These are phyloP conservation scores for Cryptococcus wingfieldii DNA, from an alignment of 1,284 basidiomycete species.

Conservation along the genomic window DNA sequence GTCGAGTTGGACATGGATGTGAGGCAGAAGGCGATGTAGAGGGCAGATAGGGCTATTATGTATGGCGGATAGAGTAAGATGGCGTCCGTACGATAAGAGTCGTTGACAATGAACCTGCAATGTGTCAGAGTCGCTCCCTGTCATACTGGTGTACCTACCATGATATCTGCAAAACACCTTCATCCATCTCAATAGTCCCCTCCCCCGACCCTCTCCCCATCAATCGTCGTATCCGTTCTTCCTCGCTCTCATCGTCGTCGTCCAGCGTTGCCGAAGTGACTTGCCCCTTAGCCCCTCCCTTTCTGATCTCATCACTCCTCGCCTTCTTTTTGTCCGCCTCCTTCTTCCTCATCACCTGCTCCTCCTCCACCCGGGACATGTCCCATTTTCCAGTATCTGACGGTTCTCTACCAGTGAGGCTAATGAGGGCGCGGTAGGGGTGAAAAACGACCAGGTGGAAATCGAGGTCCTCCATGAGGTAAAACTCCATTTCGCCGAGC, in stretches of 20 bases:
- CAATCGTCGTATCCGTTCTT: constrained; percentile 33
- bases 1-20: constrained; percentile 32
- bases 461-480: constrained; percentile 91
- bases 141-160: constrained; percentile 39
- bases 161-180: constrained; percentile 51
- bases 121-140: not conserved
- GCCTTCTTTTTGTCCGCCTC: constrained; percentile 29
- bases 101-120: constrained; percentile 91
- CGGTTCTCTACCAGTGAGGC: constrained; percentile 60
- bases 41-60: constrained; percentile 81
- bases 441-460: constrained; percentile 92
- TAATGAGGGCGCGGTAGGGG: constrained; percentile 80
- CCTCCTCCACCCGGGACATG: constrained; percentile 36
- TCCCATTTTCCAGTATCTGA: constrained; percentile 43
- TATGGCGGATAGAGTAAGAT: constrained; percentile 90
- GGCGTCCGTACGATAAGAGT: constrained; percentile 86
- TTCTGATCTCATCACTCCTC: constrained; percentile 27
- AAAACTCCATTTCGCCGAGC: constrained; percentile 98
- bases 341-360: constrained; percentile 34
- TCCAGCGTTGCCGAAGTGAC: not conserved
- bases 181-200: constrained; percentile 51
- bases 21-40: constrained; percentile 70
- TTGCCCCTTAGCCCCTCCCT: constrained; percentile 2
- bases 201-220: constrained; percentile 46
- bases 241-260: constrained; percentile 30